These are phyloP conservation scores for Xanthoconium purpureum DNA, from an alignment of 768 basidiomycete species.

Conservation along the genomic window DNA sequence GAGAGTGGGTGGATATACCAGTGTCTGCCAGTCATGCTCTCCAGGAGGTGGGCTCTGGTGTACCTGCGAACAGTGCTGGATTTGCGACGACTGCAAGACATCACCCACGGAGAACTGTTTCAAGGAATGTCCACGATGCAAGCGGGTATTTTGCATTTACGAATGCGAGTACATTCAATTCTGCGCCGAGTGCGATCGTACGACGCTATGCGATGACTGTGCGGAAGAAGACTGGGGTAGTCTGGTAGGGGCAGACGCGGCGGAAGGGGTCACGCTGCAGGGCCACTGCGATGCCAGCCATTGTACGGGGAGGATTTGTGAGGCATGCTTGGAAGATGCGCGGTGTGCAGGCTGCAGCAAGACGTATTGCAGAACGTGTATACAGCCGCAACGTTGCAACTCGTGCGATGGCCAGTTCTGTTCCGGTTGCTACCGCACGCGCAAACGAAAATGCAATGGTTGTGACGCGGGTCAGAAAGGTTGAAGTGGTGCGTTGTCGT, in stretches of 20 bases:
- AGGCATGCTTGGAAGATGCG: slow-evolving; percentile 3
- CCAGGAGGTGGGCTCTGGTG: slow-evolving; percentile 21
- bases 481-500: background rate
- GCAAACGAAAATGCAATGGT: background rate
- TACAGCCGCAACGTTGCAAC: slow-evolving; percentile 1
- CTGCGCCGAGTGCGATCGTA: slow-evolving; percentile 19
- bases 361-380: slow-evolving; percentile 14
- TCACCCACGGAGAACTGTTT: slow-evolving; percentile 5
- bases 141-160: slow-evolving; percentile 12
- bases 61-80: slow-evolving; percentile 18
- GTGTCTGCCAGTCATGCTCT: slow-evolving; percentile 19
- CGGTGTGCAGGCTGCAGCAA: slow-evolving; percentile 14
- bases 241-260: background rate
- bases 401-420: slow-evolving; percentile 9
- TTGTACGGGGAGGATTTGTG: slow-evolving; percentile 14
- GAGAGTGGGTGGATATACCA: slow-evolving; percentile 1
- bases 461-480: background rate
- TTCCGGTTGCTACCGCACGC: background rate
- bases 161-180: slow-evolving; percentile 24
- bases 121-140: slow-evolving; percentile 20
- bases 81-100: slow-evolving; percentile 23
- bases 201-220: slow-evolving; percentile 26
- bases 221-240: slow-evolving; percentile 20
- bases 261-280: slow-evolving; percentile 11
- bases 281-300: background rate